Evolutionary conservation across 202 grass and related monocot species (phyloP).

Genomic region (Schoenoplectus tabernaemontani): DNA sequence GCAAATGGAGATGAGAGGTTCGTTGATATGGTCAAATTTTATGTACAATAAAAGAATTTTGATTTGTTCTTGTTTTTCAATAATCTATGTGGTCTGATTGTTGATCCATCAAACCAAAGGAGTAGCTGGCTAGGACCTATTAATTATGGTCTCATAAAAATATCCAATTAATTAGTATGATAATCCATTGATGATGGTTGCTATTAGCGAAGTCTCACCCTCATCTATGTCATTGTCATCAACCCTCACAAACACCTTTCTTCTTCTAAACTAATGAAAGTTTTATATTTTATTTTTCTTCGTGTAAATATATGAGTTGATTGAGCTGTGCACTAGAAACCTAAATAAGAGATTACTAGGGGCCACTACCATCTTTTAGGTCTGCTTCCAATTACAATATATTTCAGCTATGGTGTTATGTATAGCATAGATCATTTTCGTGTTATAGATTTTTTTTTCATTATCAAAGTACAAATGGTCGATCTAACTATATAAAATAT

Average conservation of each 20-base stretch:
- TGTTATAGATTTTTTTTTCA: no score
- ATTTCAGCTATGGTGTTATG: no score
- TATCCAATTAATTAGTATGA: not conserved
- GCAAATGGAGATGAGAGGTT: not conserved
- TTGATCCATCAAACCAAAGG: constrained; percentile 1
- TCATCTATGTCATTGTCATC: not conserved
- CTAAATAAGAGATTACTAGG: not conserved
- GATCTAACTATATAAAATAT: no score
- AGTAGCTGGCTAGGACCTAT: not conserved
- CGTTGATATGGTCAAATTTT: not conserved
- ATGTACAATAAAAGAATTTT: not conserved
- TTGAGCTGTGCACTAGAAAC: constrained; percentile 8
- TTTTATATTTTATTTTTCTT: not conserved
- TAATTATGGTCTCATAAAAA: not conserved
- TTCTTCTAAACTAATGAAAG: constrained; percentile 10
- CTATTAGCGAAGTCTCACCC: not conserved
- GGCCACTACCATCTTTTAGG: not conserved
- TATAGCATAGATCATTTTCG: no score
- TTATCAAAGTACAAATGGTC: no score
- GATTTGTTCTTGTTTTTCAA: not conserved
- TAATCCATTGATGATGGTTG: not conserved
- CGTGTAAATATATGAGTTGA: not conserved
- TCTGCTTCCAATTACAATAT: not conserved
- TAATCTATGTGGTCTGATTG: not conserved
- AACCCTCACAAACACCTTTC: not conserved